Conservation (phyloP, 2,329 filamentous ascomycete genomes). For the Whalleya microplaca region DNA sequence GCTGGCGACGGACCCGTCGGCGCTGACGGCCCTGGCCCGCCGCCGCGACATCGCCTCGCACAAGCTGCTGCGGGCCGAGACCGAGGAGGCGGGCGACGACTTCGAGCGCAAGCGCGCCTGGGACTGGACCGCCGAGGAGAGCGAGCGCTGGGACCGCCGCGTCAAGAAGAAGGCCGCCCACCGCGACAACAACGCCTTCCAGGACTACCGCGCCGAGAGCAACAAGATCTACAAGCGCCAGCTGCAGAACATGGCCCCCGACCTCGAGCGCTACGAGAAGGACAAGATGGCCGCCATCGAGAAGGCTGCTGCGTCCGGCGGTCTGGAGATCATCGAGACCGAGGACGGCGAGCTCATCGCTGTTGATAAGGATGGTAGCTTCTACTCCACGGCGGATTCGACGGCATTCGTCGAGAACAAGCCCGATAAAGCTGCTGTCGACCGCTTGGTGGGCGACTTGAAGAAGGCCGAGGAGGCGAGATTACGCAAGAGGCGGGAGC, state of each 20-base stretch:
- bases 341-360: constrained; percentile 92
- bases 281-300: constrained; percentile 86
- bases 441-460: constrained; percentile 84
- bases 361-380: constrained; percentile 86
- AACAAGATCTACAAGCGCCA: constrained; percentile 94
- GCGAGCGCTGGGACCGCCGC: constrained; percentile 90
- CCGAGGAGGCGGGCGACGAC: constrained; percentile 82
- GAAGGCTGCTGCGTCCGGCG: constrained; percentile 80
- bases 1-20: constrained; percentile 73
- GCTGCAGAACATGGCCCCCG: constrained; percentile 73
- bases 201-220: constrained; percentile 85
- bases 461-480: constrained; percentile 85
- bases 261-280: constrained; percentile 83
- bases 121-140: constrained; percentile 98
- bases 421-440: constrained; percentile 84
- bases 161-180: constrained; percentile 82
- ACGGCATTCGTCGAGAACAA: constrained; percentile 82
- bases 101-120: constrained; percentile 98
- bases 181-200: constrained; percentile 85
- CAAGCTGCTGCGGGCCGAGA: constrained; percentile 91
- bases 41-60: constrained; percentile 87
- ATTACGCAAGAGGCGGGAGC: constrained; percentile 82
- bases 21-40: constrained; percentile 78
- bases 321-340: constrained; percentile 93
- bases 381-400: constrained; percentile 87